Evolutionary conservation across 192 early-diverging fungal genomes (phyloP).

Genomic region (Podila horticola): DNA sequence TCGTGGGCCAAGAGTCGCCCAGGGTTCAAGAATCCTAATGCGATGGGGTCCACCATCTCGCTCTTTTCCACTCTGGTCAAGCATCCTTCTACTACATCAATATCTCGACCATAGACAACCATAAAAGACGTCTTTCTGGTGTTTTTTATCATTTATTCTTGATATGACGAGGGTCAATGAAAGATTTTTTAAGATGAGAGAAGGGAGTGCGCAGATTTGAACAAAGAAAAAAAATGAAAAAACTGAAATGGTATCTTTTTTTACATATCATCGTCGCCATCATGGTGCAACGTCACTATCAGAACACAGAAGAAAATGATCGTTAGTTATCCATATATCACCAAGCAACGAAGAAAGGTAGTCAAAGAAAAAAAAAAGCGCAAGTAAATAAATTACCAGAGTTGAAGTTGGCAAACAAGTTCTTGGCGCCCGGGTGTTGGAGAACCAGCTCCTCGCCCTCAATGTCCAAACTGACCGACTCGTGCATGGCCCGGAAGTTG

Average conservation of each 20-base stretch:
- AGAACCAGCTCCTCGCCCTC: constrained; percentile 66
- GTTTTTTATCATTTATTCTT: not conserved
- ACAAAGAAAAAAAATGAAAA: not conserved
- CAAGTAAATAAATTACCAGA: constrained; percentile 54
- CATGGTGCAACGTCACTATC: constrained; percentile 68
- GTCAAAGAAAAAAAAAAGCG: not conserved
- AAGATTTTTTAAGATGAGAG: constrained; percentile 5
- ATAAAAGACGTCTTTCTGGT: not conserved
- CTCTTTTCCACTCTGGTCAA: constrained; percentile 32
- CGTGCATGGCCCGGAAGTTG: constrained; percentile 76
- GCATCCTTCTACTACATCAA: constrained; percentile 19
- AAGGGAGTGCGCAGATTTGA: not conserved
- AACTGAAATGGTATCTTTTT: not conserved
- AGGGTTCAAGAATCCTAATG: constrained; percentile 3
- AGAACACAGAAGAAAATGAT: not conserved
- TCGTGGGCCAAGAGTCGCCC: not conserved
- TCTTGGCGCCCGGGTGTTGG: constrained; percentile 48
- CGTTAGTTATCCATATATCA: not conserved
- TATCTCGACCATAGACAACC: not conserved
- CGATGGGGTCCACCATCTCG: constrained; percentile 19
- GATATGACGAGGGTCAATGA: not conserved
- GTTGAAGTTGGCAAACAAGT: constrained; percentile 72
- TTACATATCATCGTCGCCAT: constrained; percentile 62
- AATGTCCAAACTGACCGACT: constrained; percentile 74
- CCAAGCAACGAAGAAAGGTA: not conserved